phyloP scores from a whole-genome alignment of 2,329 filamentous ascomycete species.

The Penicillium paneum region DNA sequence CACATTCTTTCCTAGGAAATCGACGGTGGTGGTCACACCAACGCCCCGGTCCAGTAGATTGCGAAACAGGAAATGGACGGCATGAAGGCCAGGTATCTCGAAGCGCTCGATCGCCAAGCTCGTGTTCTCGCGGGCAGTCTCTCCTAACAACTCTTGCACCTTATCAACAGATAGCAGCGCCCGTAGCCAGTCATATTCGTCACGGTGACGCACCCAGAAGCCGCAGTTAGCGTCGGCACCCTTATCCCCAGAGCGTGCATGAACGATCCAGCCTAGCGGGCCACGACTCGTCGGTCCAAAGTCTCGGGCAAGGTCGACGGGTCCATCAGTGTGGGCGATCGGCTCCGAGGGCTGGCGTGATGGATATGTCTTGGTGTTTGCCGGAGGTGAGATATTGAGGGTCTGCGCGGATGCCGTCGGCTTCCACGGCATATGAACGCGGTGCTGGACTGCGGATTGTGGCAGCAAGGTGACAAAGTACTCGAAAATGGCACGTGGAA shows the following conservation, averaged over 20 bases:
- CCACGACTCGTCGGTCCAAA: conserved; percentile 28
- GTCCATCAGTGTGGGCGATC: conserved; percentile 4
- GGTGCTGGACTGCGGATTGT: conserved; percentile 24
- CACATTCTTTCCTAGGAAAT: conserved; percentile 42
- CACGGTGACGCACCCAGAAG: conserved; percentile 43
- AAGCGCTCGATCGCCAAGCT: conserved; percentile 42
- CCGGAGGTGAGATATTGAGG: conserved; percentile 20
- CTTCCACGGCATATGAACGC: conserved; percentile 28
- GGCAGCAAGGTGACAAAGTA: conserved; percentile 31
- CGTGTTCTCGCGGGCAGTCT: conserved; percentile 4
- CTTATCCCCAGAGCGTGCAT: conserved; percentile 45
- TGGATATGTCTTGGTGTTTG: conserved; percentile 21
- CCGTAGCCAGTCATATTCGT: conserved; percentile 47
- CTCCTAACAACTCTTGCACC: conserved; percentile 19
- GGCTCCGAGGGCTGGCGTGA: conserved; percentile 23
- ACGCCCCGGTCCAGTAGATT: conserved; percentile 40
- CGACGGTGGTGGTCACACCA: conserved; percentile 34
- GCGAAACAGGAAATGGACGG: conserved; percentile 41
- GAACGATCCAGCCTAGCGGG: conserved; percentile 36
- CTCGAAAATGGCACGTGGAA: conserved; percentile 34
- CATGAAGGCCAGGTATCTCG: conserved; percentile 45
- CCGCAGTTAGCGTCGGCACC: conserved; percentile 47
- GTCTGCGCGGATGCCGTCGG: conserved; percentile 21
- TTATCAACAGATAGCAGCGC: conserved; percentile 19
- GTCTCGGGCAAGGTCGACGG: conserved; percentile 13